Percentiles rank a stretch among this genome's conserved stretches.
Conservation (phyloP, 2,329 filamentous ascomycete genomes). For the Bipolaris zeicola region DNA sequence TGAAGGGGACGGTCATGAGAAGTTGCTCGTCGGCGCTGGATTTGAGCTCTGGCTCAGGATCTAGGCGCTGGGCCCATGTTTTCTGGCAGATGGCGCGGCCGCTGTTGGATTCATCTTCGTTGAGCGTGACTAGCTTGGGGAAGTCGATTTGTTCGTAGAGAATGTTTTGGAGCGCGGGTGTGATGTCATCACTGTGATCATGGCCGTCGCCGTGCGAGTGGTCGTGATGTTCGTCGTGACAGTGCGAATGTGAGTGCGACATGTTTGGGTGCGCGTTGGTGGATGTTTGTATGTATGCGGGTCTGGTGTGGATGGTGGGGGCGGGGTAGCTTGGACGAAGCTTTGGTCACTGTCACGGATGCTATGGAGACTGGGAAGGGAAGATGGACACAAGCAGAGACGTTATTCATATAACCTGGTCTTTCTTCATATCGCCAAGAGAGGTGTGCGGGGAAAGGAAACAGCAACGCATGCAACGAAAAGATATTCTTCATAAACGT, state of each 20-base stretch:
- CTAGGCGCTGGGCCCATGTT: conserved; percentile 83
- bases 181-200: conserved; percentile 91
- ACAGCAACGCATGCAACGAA: conserved; percentile 9
- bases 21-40: conserved; percentile 93
- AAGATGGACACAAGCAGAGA: neutral
- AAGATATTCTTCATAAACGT: conserved; percentile 7
- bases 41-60: conserved; percentile 73
- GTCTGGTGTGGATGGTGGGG: conserved; percentile 11
- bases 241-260: conserved; percentile 15
- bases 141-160: conserved; percentile 94
- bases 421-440: conserved; percentile 8
- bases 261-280: conserved; percentile 8
- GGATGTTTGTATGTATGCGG: conserved; percentile 7
- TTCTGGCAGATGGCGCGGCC: conserved; percentile 83
- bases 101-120: conserved; percentile 72
- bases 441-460: neutral
- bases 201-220: conserved; percentile 56
- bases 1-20: conserved; percentile 92
- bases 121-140: conserved; percentile 80
- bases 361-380: neutral
- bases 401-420: neutral
- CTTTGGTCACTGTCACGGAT: neutral
- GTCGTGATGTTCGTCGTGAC: conserved; percentile 40
- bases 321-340: conserved; percentile 38
- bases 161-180: conserved; percentile 85